Base-by-base conservation (phyloP, 176 grass and related monocot species). In the Oryza coarctata region DNA sequence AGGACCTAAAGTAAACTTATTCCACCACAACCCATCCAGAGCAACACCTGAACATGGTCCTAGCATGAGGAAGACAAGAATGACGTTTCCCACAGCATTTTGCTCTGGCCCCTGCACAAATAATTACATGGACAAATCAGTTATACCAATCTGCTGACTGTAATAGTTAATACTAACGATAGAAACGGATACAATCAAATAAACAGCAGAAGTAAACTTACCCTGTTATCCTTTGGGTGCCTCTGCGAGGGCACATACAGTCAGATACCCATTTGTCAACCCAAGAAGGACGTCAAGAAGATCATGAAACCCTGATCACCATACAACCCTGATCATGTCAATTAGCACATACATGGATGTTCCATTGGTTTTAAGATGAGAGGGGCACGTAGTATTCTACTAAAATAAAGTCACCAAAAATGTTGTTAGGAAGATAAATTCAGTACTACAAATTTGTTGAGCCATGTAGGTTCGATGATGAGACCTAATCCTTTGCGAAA, bases 141-240 rank as follows among this genome's bases (percentile, higher is more conserved):
- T 50, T 33, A 2, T 36, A 23, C 62, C 4, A 26, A 25, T 61
- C 14, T 52, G 32, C 69, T 63, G 26, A 71, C 15, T 6, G 55
- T 1, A 52, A 50, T 33, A 15, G 12, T 40, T 61, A 9, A 40
- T 28, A 20, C n/a, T n/a, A 55, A 34, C 20, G 47, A 52, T 52
- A 52, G 20, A 0, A 52, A 52, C 17, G 1, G 15, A 5, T 52
- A 52, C 15, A 0, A 22, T 38, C 61, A 1, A 55, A 6, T 9
- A 13, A 52, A 1, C 5, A 33, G 14, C 5, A 22, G 9, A 25
- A 26, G 27, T 33, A 20, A 26, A 73, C 65, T 79, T 9, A 43
- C 85, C 57, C 89, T 94, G n/a, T 78, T 91, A 94, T 47, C 89
- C 92, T 15, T 80, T 91, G n/a, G 87, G 89, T 15, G 92, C 92